Evolutionary conservation across 202 grass and related monocot genomes (phyloP), one percentile per base, ranked within the genome.

Genomic region (Dendrocalamus latiflorus): DNA sequence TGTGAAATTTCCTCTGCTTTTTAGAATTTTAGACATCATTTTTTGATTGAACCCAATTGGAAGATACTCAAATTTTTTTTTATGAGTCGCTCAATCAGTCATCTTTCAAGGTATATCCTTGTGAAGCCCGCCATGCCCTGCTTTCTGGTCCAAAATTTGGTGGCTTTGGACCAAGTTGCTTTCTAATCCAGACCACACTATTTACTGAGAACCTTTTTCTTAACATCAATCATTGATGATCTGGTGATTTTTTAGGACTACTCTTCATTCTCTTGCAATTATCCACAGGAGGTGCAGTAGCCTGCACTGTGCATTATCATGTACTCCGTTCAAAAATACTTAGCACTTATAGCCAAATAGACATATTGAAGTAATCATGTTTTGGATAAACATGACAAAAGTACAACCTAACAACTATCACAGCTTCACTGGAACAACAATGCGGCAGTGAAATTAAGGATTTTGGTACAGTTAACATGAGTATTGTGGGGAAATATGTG

Each of bases 301-400:
- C 22, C 20, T 75, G n/a, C 4, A 61, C 25, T 74, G 38, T 74
- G 18, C 20, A 16, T 58, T 59, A 59, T 22, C 49, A 53, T 37
- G 14, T 60, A 11, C 51, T 21, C 20, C 44, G 28, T 17, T 6
- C 0, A 1, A 14, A 15, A 9, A 60, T 5, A 74, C 56, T 33
- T 38, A 7, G 6, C 9, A 22, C 18, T 75, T 73, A 41, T 75
- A 7, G 41, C 20, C 36, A 67, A 68, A 39, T 6, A 54, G 0
- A 79, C 1, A 54, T 25, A 79, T 38, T 6, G 1, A 24, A 13
- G 4, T 65, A 39, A 53, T 22, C 20, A 66, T 79, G 28, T 79
- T 79, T 79, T 79, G 13, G 47, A 67, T 54, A 79, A 66, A 67
- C 41, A 68, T 54, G 64, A 34, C 48, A 55, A 51, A 24, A 53